phyloP scores from a whole-genome alignment of 768 basidiomycete species.

The Dendrothele bispora region DNA sequence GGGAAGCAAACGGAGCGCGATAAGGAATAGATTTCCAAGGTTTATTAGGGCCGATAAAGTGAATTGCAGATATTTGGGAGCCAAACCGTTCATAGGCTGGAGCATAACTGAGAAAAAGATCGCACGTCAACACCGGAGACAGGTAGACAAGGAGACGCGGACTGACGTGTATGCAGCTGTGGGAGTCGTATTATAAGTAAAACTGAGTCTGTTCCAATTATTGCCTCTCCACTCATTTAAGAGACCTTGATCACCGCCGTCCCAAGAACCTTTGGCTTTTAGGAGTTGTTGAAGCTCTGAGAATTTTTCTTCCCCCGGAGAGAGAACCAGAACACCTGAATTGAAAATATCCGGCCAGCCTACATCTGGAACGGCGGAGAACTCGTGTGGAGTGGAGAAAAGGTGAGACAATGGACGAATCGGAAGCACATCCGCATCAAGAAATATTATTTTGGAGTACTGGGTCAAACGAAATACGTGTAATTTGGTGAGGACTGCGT shows the following conservation, averaged over 20 bases:
- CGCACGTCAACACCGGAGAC: constrained; percentile 22
- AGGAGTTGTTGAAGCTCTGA: constrained; percentile 67
- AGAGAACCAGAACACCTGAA: constrained; percentile 89
- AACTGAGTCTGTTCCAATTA: constrained; percentile 93
- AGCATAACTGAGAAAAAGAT: constrained; percentile 66
- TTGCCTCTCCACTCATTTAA: constrained; percentile 91
- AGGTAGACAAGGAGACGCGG: constrained; percentile 16
- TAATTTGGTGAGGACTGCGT: constrained; percentile 92
- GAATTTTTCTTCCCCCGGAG: constrained; percentile 84
- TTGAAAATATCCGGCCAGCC: constrained; percentile 99
- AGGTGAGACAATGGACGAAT: constrained; percentile 88
- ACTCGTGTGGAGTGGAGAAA: constrained; percentile 79
- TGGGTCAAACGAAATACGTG: constrained; percentile 92
- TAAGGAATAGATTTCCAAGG: constrained; percentile 83
- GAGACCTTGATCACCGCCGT: constrained; percentile 98
- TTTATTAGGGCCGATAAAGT: constrained; percentile 96
- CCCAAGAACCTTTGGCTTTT: constrained; percentile 84
- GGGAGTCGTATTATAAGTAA: constrained; percentile 97
- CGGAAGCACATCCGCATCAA: constrained; percentile 91
- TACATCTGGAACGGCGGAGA: constrained; percentile 93
- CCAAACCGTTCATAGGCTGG: constrained; percentile 96
- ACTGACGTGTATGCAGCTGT: constrained; percentile 95
- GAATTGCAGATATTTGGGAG: constrained; percentile 79
- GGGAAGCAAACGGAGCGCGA: constrained; percentile 58
- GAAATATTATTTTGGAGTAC: constrained; percentile 84